Conservation (phyloP, 2,329 filamentous ascomycete genomes). For the Cadophora malorum region DNA sequence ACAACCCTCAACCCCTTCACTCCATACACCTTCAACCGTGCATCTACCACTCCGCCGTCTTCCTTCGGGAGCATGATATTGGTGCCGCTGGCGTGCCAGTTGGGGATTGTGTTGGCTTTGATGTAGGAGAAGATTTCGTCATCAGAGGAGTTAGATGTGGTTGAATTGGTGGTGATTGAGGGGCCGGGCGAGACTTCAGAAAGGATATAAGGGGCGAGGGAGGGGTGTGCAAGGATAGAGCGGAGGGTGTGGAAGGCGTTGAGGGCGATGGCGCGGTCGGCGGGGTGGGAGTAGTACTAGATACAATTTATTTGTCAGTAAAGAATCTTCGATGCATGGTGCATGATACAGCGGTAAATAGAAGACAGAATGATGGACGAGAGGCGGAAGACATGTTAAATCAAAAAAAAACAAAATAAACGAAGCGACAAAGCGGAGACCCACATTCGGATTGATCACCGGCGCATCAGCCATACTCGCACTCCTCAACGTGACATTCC, state of each 20-base stretch:
- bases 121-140: constrained; percentile 24
- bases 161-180: neutral
- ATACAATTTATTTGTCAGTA: neutral
- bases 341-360: no score
- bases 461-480: constrained; percentile 46
- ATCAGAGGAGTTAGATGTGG: neutral
- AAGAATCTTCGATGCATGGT: no score
- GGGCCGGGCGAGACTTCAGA: constrained; percentile 24
- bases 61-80: constrained; percentile 26
- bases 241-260: constrained; percentile 51
- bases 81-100: constrained; percentile 48
- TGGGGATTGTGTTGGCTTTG: constrained; percentile 41
- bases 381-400: no score
- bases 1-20: constrained; percentile 29
- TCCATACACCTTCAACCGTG: constrained; percentile 32
- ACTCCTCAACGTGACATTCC: constrained; percentile 50
- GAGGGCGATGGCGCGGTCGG: constrained; percentile 52
- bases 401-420: no score
- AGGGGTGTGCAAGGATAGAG: constrained; percentile 32
- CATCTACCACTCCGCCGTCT: constrained; percentile 32
- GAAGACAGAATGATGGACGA: no score
- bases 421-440: constrained; percentile 43
- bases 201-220: constrained; percentile 11
- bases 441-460: constrained; percentile 53
- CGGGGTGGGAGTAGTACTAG: constrained; percentile 29